Base-by-base conservation (phyloP, 805 yeast genomes). In the Wickerhamiella qilinensis region DNA sequence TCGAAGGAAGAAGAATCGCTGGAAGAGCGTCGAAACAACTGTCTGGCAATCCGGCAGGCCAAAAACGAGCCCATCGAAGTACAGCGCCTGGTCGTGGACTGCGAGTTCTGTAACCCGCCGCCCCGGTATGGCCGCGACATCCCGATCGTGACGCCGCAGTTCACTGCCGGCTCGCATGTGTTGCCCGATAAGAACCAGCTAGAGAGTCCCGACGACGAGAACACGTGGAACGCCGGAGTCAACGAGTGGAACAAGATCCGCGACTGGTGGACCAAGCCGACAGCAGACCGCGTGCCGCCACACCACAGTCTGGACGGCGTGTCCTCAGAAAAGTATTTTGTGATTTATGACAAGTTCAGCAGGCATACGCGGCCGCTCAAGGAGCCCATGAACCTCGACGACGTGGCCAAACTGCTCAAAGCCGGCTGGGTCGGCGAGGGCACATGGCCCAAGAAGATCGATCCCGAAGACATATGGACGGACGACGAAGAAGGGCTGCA, bases 401-500 rank as follows among this genome's bases (percentile, higher is more conserved):
- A 84, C 54, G 73, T 80, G 31, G 54, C 84, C 37, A 68, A 69
- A 46, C 70, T 86, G 19, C 68, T 86, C 31, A 75, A 82, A 49
- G 71, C 79, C 3, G 95, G 95, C 16, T 86, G 97, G 97, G 67
- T 69, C 14, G 76, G 74, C 43, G 73, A 73, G 18, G 83, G 77
- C 37, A 71, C 73, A 46, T 86, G 91, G 88, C 50, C 56, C 40
- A 44, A 52, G 45, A 29, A 49, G 32, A 44, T 24, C 22, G 49
- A 49, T 32, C 43, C 44, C 18, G 38, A 37, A 3, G 51, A 47
- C 30, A 44, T 37, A 16, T 49, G 53, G 53, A 42, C 46, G 33
- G 41, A 44, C 20, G 37, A 36, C 12, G 41, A 42, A 20, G 44
- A n/a, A n/a, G n/a, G n/a, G n/a, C n/a, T n/a, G n/a, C n/a, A n/a